Percentiles rank a stretch among this genome's conserved stretches.
Evolutionary conservation across 108 stramenopile species (phyloP).

Genomic region (Nitzschia sp.): DNA sequence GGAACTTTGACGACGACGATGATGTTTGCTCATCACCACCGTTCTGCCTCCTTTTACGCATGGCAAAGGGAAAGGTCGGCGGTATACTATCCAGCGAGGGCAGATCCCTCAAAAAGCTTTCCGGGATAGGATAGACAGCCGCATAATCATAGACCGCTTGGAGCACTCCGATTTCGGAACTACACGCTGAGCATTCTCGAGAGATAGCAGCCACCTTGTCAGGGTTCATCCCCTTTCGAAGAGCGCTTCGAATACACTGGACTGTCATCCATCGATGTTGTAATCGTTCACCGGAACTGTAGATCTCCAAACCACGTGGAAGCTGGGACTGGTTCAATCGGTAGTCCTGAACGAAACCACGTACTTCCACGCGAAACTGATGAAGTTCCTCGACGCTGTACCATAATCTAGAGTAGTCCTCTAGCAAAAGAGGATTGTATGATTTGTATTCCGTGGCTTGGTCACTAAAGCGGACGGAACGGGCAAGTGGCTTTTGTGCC

Average conservation of each 20-base stretch:
- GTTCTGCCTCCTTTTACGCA: neutral
- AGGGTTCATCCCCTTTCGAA: neutral
- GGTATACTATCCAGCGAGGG: neutral
- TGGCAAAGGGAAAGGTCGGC: constrained; percentile 10
- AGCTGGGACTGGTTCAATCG: neutral
- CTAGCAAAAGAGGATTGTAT: constrained; percentile 12
- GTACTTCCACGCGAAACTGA: neutral
- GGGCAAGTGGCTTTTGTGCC: too few relatives aligned
- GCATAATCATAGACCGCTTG: constrained; percentile 15
- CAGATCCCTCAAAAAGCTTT: neutral
- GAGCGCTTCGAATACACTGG: constrained; percentile 6
- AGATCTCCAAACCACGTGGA: constrained; percentile 1
- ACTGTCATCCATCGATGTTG: constrained; percentile 1
- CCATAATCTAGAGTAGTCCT: neutral
- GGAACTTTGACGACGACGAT: too few relatives aligned
- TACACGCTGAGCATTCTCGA: constrained; percentile 3
- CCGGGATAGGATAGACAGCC: neutral
- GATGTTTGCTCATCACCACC: too few relatives aligned
- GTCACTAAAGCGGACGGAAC: neutral
- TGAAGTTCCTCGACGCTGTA: constrained; percentile 6
- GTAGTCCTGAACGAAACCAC: neutral
- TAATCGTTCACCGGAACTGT: constrained; percentile 4
- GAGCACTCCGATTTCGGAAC: neutral
- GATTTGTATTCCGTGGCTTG: neutral
- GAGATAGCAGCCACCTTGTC: constrained; percentile 2